Percentiles rank a stretch among this genome's conserved stretches.
Evolutionary conservation across 2,329 filamentous ascomycete genomes (phyloP).

Genomic region (Alternaria rosae): DNA sequence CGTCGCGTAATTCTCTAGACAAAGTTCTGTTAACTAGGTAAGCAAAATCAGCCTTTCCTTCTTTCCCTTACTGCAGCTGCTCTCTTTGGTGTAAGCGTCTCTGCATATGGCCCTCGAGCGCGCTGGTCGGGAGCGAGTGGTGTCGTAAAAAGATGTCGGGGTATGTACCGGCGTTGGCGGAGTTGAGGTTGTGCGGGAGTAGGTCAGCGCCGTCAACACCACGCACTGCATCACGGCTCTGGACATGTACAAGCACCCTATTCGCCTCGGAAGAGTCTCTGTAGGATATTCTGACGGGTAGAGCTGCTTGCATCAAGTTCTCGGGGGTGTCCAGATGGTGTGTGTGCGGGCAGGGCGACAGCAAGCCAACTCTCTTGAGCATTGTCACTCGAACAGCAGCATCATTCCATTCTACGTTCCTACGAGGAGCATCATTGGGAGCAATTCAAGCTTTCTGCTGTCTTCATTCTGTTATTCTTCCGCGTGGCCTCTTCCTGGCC

Average conservation of each 20-base stretch:
- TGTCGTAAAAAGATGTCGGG: constrained; percentile 2
- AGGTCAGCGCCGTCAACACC: constrained; percentile 7
- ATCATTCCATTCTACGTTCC: constrained; percentile 2
- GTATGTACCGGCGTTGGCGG: constrained; percentile 5
- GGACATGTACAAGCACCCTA: neutral
- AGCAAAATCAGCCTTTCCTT: constrained; percentile 25
- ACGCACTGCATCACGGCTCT: constrained; percentile 3
- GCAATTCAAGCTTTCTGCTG: constrained; percentile 4
- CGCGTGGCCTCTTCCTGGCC: neutral
- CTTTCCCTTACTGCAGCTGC: neutral
- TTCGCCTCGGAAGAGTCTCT: constrained; percentile 3
- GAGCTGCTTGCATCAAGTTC: neutral
- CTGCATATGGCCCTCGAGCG: neutral
- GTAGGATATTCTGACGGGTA: neutral
- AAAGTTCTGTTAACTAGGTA: constrained; percentile 40
- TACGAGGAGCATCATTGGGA: neutral
- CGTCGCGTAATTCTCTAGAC: constrained; percentile 36
- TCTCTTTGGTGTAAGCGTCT: neutral
- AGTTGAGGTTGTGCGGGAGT: constrained; percentile 6
- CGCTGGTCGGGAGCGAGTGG: neutral
- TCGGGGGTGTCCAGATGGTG: neutral
- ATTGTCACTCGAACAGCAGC: constrained; percentile 6
- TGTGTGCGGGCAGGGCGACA: neutral
- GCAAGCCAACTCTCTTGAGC: neutral
- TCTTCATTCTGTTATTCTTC: constrained; percentile 7